Percentiles rank a stretch among this genome's conserved stretches.
Evolutionary conservation across 2,329 filamentous ascomycete genomes (phyloP).

Genomic region (Aspergillus awamori): DNA sequence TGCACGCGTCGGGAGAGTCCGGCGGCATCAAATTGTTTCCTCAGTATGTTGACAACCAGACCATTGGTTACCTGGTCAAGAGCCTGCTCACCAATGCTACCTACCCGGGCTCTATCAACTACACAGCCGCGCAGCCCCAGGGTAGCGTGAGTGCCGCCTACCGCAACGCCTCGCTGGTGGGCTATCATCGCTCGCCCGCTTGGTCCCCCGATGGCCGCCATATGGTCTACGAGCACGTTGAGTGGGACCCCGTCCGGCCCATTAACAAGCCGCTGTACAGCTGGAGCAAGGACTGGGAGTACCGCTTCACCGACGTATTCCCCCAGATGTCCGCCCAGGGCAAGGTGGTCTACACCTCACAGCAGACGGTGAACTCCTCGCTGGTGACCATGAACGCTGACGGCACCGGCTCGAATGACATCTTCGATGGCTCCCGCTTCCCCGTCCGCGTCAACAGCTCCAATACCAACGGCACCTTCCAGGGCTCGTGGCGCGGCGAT

Average conservation of each 20-base stretch:
- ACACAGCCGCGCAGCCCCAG: background rate
- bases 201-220: slow-evolving; percentile 42
- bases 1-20: background rate
- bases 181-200: slow-evolving; percentile 16
- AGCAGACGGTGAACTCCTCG: slow-evolving; percentile 35
- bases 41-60: background rate
- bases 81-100: slow-evolving; percentile 1
- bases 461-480: slow-evolving; percentile 17
- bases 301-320: slow-evolving; percentile 50
- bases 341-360: slow-evolving; percentile 23
- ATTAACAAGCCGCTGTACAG: slow-evolving; percentile 40
- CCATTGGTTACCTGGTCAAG: background rate
- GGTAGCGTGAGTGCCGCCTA: background rate
- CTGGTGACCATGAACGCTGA: slow-evolving; percentile 32
- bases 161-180: background rate
- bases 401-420: slow-evolving; percentile 27
- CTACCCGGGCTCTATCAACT: background rate
- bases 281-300: slow-evolving; percentile 47
- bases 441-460: background rate
- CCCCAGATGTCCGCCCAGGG: slow-evolving; percentile 24
- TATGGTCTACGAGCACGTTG: slow-evolving; percentile 29
- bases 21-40: background rate
- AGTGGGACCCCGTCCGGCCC: slow-evolving; percentile 23
- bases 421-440: slow-evolving; percentile 1
- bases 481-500: slow-evolving; percentile 44